A percentile compares a stretch with the other conserved stretches of the same genome.
Conservation (phyloP, 352 stramenopile species). For the Globisporangium heterothallicum region DNA sequence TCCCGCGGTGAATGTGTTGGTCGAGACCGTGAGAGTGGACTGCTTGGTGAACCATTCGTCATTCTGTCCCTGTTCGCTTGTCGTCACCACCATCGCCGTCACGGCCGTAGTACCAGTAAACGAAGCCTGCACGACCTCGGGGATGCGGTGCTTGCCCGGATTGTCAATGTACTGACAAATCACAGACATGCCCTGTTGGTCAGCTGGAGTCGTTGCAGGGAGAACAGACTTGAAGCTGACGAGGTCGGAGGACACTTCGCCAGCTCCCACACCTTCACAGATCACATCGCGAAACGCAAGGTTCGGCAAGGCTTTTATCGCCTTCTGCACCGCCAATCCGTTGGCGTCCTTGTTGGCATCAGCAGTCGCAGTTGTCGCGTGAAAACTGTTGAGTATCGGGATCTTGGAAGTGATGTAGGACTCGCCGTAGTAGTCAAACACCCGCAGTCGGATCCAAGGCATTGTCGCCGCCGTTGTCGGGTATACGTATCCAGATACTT, state of each 20-base stretch:
- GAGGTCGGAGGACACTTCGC: constrained; percentile 7
- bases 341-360: constrained; percentile 11
- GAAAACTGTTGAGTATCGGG: constrained; percentile 21
- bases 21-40: constrained; percentile 6
- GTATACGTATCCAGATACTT: neutral
- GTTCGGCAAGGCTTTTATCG: constrained; percentile 48
- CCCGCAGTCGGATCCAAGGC: constrained; percentile 35
- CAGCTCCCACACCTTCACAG: constrained; percentile 23
- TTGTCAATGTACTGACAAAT: constrained; percentile 56
- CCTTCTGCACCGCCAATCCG: constrained; percentile 16
- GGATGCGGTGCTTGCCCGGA: constrained; percentile 42
- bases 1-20: neutral
- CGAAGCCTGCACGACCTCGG: constrained; percentile 25
- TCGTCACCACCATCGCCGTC: constrained; percentile 25
- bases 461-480: neutral
- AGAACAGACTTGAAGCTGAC: constrained; percentile 17
- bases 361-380: neutral
- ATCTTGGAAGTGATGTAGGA: constrained; percentile 59
- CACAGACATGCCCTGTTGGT: constrained; percentile 31
- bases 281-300: constrained; percentile 33
- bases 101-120: constrained; percentile 17
- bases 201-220: neutral
- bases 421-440: constrained; percentile 70
- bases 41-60: constrained; percentile 56
- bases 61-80: constrained; percentile 30